A percentile compares a stretch with the other conserved stretches of the same genome.
Evolutionary conservation across 495 filamentous ascomycete genomes (phyloP).

Genomic region (Cladorrhinum samala): DNA sequence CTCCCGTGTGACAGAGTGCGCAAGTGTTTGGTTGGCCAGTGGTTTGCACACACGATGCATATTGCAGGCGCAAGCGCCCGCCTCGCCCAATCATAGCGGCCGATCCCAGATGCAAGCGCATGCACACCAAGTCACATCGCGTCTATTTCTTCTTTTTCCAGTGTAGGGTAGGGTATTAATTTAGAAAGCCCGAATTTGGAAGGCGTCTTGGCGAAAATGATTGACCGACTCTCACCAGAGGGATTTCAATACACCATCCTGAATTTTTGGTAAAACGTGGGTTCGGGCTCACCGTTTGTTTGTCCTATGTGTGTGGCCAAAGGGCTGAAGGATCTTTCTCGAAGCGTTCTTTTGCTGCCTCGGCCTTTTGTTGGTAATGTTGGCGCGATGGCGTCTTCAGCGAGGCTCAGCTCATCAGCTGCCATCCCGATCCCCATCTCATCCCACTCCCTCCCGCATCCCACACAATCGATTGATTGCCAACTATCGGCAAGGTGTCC

Average conservation of each 20-base stretch:
- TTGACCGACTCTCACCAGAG: too few species aligned
- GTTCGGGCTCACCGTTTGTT: background rate
- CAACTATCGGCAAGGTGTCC: conserved; percentile 1
- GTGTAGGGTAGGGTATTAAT: background rate
- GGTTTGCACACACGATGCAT: conserved; percentile 20
- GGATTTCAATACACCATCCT: too few species aligned
- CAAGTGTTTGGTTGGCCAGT: conserved; percentile 13
- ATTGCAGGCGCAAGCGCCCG: conserved; percentile 32
- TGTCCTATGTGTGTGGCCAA: background rate
- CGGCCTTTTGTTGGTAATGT: too few species aligned
- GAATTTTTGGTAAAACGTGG: too few species aligned
- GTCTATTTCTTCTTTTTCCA: conserved; percentile 23
- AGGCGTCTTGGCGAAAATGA: too few species aligned
- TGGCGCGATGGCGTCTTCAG: background rate
- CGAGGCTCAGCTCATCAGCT: background rate
- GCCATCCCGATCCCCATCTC: background rate
- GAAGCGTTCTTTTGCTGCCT: background rate
- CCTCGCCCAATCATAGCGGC: conserved; percentile 13
- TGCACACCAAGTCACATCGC: conserved; percentile 30
- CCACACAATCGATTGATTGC: background rate
- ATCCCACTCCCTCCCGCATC: background rate
- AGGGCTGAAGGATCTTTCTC: background rate
- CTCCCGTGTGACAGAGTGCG: background rate
- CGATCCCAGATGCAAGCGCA: conserved; percentile 5
- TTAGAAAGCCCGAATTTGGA: conserved; percentile 10